Evolutionary conservation across 139 green algal species (phyloP), one percentile per base, ranked within the genome.

Genomic region (Zygnema circumcarinatum): DNA sequence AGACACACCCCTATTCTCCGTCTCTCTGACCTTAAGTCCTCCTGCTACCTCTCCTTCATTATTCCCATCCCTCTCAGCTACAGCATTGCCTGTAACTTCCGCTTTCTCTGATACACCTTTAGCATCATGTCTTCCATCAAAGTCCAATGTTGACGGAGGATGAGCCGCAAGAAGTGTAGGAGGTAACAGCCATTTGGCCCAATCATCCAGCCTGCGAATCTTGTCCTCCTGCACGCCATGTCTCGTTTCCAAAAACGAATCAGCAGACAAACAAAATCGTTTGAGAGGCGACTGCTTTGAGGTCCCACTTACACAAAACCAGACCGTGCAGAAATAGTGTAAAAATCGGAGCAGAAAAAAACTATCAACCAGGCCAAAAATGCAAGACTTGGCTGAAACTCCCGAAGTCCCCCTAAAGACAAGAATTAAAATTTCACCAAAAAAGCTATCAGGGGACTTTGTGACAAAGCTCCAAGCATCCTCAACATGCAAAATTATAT

Each of bases 181-280:
- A 0, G 94, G 92, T 62, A 98, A 86, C 36, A 97, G 89, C 95
- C 96, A 98, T 39, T 94, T 88, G 74, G 76, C 20, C 87, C 92
- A 95, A 41, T 92, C 90, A 21, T 73, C 69, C 33, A 39, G 40
- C 68, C 81, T 76, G 35, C 88, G 67, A 25, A 92, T 35, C 79
- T 87, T 92, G 39, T 89, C 69, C 22, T 79, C 83, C 67, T 91
- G 83, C 38, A 72, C 7, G 7, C 69, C 7, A 41, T 72, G 54
- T 29, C 54, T 29, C 54, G 25, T 25, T 72, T 29, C 54, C 25
- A 29, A 33, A 25, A 25, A 72, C 29, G 25, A 72, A 33, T 72
- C 54, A 72, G 54, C 54, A 72, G 25, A 72, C 54, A 29, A 25
- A 72, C 54, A 72, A 33, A 72, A 25, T 72, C n/a, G n/a, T n/a